A percentile compares a stretch with the other conserved stretches of the same genome.
phyloP scores from a whole-genome alignment of 1,284 basidiomycete species.

The Ustilago sp. region DNA sequence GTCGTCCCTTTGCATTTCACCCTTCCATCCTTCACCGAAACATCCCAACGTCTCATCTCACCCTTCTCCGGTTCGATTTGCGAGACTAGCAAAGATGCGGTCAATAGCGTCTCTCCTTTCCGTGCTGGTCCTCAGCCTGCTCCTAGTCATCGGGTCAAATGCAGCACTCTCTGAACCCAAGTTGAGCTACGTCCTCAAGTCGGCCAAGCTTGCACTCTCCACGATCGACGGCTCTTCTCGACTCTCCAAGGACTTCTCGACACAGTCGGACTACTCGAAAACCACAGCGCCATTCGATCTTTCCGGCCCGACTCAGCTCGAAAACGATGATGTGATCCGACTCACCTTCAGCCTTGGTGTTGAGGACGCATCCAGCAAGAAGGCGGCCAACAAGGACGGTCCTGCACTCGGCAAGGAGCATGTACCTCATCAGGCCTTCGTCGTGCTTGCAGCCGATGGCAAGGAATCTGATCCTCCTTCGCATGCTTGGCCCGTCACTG shows the following conservation, averaged over 20 bases:
- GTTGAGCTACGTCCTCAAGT: conserved; percentile 47
- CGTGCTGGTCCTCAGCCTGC: conserved; percentile 12
- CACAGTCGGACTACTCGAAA: conserved; percentile 34
- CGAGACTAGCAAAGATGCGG: conserved; percentile 12
- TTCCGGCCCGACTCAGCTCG: conserved; percentile 32
- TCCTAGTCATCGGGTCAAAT: conserved; percentile 23
- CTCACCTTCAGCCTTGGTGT: conserved; percentile 46
- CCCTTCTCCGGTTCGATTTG: not conserved
- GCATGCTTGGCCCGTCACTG: conserved; percentile 39
- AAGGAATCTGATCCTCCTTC: conserved; percentile 9
- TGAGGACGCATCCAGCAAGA: conserved; percentile 23
- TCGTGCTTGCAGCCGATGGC: conserved; percentile 38
- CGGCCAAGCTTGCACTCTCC: conserved; percentile 49
- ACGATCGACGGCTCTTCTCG: conserved; percentile 52
- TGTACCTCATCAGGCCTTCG: conserved; percentile 52
- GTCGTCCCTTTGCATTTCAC: not conserved
- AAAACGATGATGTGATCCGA: conserved; percentile 54
- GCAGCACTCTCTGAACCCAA: conserved; percentile 43
- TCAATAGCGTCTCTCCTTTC: conserved; percentile 22
- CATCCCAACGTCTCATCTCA: not conserved
- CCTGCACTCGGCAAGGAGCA: conserved; percentile 39
- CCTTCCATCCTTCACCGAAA: not conserved
- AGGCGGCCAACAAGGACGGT: conserved; percentile 27
- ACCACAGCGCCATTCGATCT: conserved; percentile 41
- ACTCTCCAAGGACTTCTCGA: conserved; percentile 42